Conservation (phyloP, 2,329 filamentous ascomycete genomes). For the Myriosclerotinia scirpicola region DNA sequence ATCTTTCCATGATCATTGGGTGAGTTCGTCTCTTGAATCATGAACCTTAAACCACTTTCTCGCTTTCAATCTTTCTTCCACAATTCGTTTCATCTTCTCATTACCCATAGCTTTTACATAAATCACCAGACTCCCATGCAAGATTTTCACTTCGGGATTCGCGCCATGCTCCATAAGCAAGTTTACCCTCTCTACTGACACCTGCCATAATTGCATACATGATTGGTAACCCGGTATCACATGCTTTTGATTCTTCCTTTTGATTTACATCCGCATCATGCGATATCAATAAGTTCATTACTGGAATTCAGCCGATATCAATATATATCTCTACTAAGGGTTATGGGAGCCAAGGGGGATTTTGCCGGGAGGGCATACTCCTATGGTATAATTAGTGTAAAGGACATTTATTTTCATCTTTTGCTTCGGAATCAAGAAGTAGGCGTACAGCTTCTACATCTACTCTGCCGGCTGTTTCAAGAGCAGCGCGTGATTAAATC, state of each 20-base stretch:
- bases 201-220: neutral
- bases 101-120: slow-evolving; percentile 1
- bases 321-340: neutral
- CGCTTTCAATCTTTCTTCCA: neutral
- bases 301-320: neutral
- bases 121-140: neutral
- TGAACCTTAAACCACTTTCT: neutral
- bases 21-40: neutral
- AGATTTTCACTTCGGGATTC: slow-evolving; percentile 4
- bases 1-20: neutral
- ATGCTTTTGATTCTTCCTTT: neutral
- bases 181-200: slow-evolving; percentile 5
- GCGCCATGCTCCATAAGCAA: slow-evolving; percentile 24
- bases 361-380: neutral
- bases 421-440: neutral
- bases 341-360: neutral
- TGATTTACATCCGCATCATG: neutral
- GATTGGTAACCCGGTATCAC: neutral
- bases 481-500: neutral
- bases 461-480: neutral
- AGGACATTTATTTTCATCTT: neutral
- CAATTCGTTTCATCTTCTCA: neutral
- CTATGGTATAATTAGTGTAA: neutral
- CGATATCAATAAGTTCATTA: neutral
- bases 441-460: slow-evolving; percentile 4